phyloP scores from a whole-genome alignment of 148 eudicot genomes.

The Talinum fruticosum region DNA sequence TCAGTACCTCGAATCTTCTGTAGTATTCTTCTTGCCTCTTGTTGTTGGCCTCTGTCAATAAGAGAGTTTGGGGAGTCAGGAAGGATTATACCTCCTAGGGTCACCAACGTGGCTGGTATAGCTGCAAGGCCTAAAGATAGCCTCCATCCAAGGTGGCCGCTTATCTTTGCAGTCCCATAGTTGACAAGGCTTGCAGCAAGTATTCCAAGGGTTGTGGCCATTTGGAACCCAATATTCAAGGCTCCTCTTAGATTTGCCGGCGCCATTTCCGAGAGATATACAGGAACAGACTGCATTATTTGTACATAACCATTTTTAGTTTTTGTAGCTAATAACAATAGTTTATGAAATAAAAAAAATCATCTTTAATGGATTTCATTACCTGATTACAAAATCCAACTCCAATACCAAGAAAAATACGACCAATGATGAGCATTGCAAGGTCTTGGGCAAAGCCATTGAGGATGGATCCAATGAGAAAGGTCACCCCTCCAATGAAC shows the following conservation, averaged over 20 bases:
- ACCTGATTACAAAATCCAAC: constrained; percentile 47
- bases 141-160: constrained; percentile 34
- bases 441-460: constrained; percentile 37
- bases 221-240: constrained; percentile 37
- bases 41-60: constrained; percentile 32
- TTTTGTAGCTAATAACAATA: neutral
- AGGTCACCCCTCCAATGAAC: constrained; percentile 34
- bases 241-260: constrained; percentile 42
- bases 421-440: constrained; percentile 36
- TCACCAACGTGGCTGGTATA: constrained; percentile 31
- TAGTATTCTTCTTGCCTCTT: constrained; percentile 33
- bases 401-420: constrained; percentile 36
- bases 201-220: constrained; percentile 43
- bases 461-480: constrained; percentile 30
- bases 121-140: constrained; percentile 36
- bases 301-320: neutral
- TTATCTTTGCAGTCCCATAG: constrained; percentile 24
- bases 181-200: constrained; percentile 33
- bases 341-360: neutral
- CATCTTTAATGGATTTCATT: neutral
- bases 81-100: constrained; percentile 27
- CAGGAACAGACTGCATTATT: constrained; percentile 30
- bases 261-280: constrained; percentile 40
- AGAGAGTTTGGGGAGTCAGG: constrained; percentile 43
- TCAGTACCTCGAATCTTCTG: constrained; percentile 33